Base-by-base conservation (phyloP, 2,329 filamentous ascomycete species). In the Aspergillus phoenicis region DNA sequence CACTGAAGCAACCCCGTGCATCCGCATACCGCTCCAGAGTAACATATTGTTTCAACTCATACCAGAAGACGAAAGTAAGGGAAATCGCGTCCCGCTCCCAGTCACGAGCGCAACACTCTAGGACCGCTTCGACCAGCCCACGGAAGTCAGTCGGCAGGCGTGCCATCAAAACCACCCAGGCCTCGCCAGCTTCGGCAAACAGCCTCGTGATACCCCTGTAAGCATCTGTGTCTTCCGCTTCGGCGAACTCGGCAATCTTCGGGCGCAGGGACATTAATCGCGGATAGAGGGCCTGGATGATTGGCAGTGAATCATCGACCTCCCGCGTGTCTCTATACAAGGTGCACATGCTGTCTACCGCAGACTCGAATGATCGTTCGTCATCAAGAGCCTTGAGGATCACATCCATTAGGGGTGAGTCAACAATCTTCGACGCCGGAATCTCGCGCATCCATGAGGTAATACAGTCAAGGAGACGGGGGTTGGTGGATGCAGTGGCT, bases 401-500 rank as follows among this genome's bases (percentile, higher is more conserved):
- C 56, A 93, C 83, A 66, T 91, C 87, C 68, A 99, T 83, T 13
- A 99, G 83, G 6, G 93, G 90, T 1, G 94, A 97, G 68, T 89
- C 89, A 67, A 96, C 89, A 65, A 99, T 87, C 63, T 91, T 89
- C 65, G 84, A 84, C 52, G 96, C 86, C 0, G 94, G 91, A 6
- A 99, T 91, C 78, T 99, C 95, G 68, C 93, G 87, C 67, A 98
- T 85, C 95, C 95, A 99, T 3, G 95, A 97, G 33, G 93, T 96
- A 69, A 98, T 93, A 75, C 95, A 98, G 71, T 97, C 92, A 75
- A 98, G 88, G 52, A 99, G 84, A 71, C 93, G 90, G 2, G 94
- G 93, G 72, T 97, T 97, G 64, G 89, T 89, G 8, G 92, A 86
- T 24, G 94, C 93, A 52, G 87, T 81, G 54, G 85, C 92, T 93